Conservation (phyloP, 2,329 filamentous ascomycete species). For the Whalleya microplaca region DNA sequence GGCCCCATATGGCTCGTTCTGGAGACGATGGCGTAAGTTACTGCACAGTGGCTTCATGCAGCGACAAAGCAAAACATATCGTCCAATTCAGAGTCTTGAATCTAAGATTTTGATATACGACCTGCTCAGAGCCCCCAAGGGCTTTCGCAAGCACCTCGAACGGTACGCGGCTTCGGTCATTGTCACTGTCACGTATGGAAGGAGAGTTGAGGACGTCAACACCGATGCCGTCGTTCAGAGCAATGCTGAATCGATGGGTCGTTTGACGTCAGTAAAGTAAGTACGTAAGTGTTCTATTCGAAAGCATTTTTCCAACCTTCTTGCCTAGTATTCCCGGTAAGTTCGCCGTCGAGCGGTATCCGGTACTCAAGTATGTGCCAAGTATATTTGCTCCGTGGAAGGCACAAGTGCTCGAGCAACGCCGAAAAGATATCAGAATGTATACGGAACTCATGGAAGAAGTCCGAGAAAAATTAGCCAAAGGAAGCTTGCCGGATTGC, state of each 20-base stretch:
- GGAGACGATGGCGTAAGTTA: slow-evolving; percentile 48
- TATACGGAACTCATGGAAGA: slow-evolving; percentile 47
- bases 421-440: slow-evolving; percentile 38
- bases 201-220: slow-evolving; percentile 39
- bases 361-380: slow-evolving; percentile 44
- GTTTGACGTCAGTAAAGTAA: slow-evolving; percentile 48
- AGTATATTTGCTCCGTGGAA: slow-evolving; percentile 46
- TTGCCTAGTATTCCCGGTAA: slow-evolving; percentile 39
- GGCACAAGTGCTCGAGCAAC: slow-evolving; percentile 40
- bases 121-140: slow-evolving; percentile 35
- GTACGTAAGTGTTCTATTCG: not conserved
- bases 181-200: slow-evolving; percentile 47
- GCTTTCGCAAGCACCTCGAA: slow-evolving; percentile 40
- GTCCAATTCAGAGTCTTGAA: slow-evolving; percentile 46
- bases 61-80: slow-evolving; percentile 46
- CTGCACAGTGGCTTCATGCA: slow-evolving; percentile 49
- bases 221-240: slow-evolving; percentile 43
- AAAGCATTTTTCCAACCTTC: not conserved
- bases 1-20: slow-evolving; percentile 46
- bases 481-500: slow-evolving; percentile 41
- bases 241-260: slow-evolving; percentile 47
- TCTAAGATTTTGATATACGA: slow-evolving; percentile 45
- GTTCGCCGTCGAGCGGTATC: slow-evolving; percentile 47
- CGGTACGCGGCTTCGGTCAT: slow-evolving; percentile 47
- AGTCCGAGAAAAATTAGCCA: slow-evolving; percentile 39